Conservation (phyloP, 495 filamentous ascomycete genomes). For the Podospora conica region DNA sequence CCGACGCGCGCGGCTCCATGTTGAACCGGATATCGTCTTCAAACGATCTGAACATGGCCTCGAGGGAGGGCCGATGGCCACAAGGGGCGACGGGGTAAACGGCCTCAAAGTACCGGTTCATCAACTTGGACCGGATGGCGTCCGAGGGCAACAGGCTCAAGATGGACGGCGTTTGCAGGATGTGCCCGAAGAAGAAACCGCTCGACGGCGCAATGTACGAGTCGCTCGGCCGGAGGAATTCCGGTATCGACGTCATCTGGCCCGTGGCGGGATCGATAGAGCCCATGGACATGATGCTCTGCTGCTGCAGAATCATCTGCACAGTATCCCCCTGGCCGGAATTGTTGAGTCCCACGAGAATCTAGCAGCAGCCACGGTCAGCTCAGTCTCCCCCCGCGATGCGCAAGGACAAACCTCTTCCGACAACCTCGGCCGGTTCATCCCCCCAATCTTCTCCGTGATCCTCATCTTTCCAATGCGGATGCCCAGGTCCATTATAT, state of each 20-base stretch:
- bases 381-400: too few relatives aligned
- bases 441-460: conserved; percentile 61
- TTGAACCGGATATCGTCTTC: conserved; percentile 52
- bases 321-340: not conserved
- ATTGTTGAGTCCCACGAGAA: conserved; percentile 12
- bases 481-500: conserved; percentile 64
- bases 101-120: conserved; percentile 57
- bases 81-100: conserved; percentile 62
- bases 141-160: conserved; percentile 51
- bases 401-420: conserved; percentile 56
- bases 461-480: conserved; percentile 64
- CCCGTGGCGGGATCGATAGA: not conserved
- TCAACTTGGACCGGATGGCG: conserved; percentile 47
- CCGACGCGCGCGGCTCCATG: conserved; percentile 54
- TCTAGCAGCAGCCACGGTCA: conserved; percentile 13
- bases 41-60: conserved; percentile 54
- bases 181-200: conserved; percentile 60
- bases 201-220: conserved; percentile 55
- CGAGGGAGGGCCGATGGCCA: conserved; percentile 59
- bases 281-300: not conserved
- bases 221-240: conserved; percentile 45
- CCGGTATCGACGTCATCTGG: conserved; percentile 21
- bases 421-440: conserved; percentile 53
- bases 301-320: not conserved
- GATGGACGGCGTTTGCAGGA: conserved; percentile 40